Evolutionary conservation across 768 basidiomycete species (phyloP).

Genomic region (Coprinopsis sp.): DNA sequence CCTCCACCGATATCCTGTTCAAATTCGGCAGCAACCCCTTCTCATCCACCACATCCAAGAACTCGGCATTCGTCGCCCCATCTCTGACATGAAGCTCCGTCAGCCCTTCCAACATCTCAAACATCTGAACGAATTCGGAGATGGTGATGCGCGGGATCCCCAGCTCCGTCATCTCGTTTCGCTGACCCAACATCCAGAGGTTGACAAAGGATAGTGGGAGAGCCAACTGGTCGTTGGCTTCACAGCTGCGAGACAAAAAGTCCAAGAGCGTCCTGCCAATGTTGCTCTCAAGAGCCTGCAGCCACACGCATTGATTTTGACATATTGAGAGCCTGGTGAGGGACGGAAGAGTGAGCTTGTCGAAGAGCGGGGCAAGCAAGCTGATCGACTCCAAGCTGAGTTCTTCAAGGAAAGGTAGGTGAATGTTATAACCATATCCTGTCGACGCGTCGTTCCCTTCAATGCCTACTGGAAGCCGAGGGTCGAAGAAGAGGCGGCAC

Average conservation of each 20-base stretch:
- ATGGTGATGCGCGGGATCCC: background rate
- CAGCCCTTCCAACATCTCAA: background rate
- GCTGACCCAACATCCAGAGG: too few species aligned
- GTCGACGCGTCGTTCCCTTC: background rate
- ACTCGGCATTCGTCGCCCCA: conserved; percentile 2
- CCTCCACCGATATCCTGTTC: background rate
- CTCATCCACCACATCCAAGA: background rate
- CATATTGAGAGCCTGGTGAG: background rate
- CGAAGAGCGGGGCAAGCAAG: background rate
- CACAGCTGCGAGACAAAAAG: background rate
- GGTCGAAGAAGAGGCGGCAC: conserved; percentile 3
- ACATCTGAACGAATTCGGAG: background rate
- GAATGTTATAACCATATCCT: background rate
- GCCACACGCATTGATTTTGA: background rate
- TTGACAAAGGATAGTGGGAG: background rate
- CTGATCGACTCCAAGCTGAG: conserved; percentile 1
- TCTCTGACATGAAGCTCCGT: background rate
- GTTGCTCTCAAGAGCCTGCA: background rate
- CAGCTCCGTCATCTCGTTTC: too few species aligned
- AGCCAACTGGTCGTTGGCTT: background rate
- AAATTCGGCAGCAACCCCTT: background rate
- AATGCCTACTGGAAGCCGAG: background rate
- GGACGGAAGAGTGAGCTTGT: background rate
- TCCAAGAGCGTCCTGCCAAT: background rate
- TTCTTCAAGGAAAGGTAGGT: conserved; percentile 4